phyloP scores from a whole-genome alignment of 164 flowering plant species.

The Protea cynaroides region DNA sequence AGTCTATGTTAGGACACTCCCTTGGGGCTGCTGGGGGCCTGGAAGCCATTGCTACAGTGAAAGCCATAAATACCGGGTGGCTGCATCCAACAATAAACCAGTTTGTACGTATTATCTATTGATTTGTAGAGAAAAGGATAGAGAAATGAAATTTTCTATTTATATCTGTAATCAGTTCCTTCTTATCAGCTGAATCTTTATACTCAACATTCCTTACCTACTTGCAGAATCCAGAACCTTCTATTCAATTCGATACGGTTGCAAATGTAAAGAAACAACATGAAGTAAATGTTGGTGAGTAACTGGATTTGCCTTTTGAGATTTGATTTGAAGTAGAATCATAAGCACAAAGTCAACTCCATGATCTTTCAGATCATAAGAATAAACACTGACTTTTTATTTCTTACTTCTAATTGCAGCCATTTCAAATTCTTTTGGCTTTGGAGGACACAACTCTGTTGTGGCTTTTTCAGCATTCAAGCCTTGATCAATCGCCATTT shows the following conservation, averaged over 20 bases:
- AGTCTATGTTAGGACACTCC: not conserved
- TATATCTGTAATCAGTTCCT: too few species aligned
- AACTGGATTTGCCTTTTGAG: not conserved
- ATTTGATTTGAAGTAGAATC: not conserved
- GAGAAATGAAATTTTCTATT: too few species aligned
- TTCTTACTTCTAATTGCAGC: not conserved
- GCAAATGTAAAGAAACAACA: slow-evolving; percentile 58
- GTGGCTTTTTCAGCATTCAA: slow-evolving; percentile 66
- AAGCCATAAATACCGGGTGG: not conserved
- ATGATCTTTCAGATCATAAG: too few species aligned
- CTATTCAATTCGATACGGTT: slow-evolving; percentile 64
- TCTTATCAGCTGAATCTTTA: not conserved
- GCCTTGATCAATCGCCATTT: slow-evolving; percentile 23
- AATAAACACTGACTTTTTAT: too few species aligned
- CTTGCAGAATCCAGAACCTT: slow-evolving; percentile 61
- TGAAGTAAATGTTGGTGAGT: slow-evolving; percentile 70
- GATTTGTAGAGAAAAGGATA: too few species aligned
- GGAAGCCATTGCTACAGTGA: not conserved
- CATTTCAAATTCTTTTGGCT: too few species aligned
- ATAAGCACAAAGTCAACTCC: not conserved
- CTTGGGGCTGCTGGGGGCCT: not conserved
- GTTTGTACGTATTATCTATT: not conserved
- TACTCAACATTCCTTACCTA: not conserved
- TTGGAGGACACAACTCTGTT: too few species aligned
- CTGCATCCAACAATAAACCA: not conserved